Conservation (phyloP, 139 green algal genomes). For the Chlorella sp. region DNA sequence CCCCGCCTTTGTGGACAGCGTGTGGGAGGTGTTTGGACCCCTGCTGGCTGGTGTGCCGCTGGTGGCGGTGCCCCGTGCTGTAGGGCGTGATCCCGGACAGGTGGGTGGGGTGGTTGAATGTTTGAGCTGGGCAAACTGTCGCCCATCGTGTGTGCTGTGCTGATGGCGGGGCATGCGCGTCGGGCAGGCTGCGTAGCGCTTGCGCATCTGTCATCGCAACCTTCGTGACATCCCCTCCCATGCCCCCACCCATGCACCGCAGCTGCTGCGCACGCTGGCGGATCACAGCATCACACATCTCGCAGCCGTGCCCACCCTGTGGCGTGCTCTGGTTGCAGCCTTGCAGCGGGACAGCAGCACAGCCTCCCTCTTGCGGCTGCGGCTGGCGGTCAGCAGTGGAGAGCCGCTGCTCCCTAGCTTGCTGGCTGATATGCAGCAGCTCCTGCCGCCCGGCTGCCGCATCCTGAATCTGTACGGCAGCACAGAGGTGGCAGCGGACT, state of each 20-base stretch:
- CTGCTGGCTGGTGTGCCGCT: conserved; percentile 50
- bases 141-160: too few species aligned
- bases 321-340: conserved; percentile 41
- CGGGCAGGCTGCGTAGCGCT: too few species aligned
- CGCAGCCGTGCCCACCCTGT: conserved; percentile 51
- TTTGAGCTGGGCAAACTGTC: too few species aligned
- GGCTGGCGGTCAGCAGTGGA: conserved; percentile 62
- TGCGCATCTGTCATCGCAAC: too few species aligned
- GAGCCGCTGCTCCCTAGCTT: conserved; percentile 57
- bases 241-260: not conserved
- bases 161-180: too few species aligned
- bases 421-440: conserved; percentile 35
- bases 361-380: conserved; percentile 31
- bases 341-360: not conserved
- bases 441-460: conserved; percentile 38
- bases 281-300: conserved; percentile 63
- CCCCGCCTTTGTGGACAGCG: conserved; percentile 67
- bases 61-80: conserved; percentile 11
- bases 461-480: conserved; percentile 74
- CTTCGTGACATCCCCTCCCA: too few species aligned
- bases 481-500: conserved; percentile 64
- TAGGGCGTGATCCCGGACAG: not conserved
- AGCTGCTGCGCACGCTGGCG: conserved; percentile 51
- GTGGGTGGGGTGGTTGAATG: not conserved
- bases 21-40: conserved; percentile 71